These are phyloP conservation scores for Aspergillus fischeri DNA, from an alignment of 2,329 filamentous ascomycete genomes.

Conservation along the genomic window DNA sequence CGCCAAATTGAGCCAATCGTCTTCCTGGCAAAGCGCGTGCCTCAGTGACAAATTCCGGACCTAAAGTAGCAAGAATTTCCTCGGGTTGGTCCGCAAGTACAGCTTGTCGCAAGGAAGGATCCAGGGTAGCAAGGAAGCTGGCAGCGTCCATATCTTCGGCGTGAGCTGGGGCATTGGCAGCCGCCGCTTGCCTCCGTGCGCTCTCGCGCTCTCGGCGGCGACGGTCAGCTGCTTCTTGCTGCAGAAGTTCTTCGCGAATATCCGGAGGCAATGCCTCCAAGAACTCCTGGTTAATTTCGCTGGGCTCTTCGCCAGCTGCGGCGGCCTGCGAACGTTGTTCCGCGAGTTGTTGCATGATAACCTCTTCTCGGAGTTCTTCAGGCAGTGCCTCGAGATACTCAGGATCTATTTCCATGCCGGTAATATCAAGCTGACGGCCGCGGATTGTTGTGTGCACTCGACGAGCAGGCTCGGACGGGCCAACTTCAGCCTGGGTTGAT, in stretches of 20 bases:
- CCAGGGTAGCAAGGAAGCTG: slow-evolving; percentile 86
- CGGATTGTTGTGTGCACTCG: slow-evolving; percentile 80
- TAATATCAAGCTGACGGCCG: slow-evolving; percentile 87
- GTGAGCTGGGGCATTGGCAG: slow-evolving; percentile 46
- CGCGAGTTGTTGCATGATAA: slow-evolving; percentile 85
- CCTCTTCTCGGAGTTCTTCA: slow-evolving; percentile 92
- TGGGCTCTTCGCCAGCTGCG: slow-evolving; percentile 61
- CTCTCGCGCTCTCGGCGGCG: slow-evolving; percentile 84
- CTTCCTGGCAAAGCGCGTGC: slow-evolving; percentile 66
- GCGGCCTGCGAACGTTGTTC: slow-evolving; percentile 75
- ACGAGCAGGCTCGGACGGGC: slow-evolving; percentile 45
- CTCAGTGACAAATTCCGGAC: slow-evolving; percentile 80
- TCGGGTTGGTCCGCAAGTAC: slow-evolving; percentile 90
- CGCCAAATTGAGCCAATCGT: slow-evolving; percentile 52
- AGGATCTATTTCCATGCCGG: slow-evolving; percentile 86
- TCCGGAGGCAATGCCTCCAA: slow-evolving; percentile 87
- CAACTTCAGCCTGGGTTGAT: slow-evolving; percentile 40
- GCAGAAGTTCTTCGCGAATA: slow-evolving; percentile 82
- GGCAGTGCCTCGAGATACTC: slow-evolving; percentile 97
- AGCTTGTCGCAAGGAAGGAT: slow-evolving; percentile 76
- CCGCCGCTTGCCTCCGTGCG: slow-evolving; percentile 61
- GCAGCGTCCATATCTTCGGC: slow-evolving; percentile 86
- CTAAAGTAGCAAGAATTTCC: slow-evolving; percentile 76
- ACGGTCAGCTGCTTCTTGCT: slow-evolving; percentile 84
- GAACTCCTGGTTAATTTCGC: slow-evolving; percentile 79